Conservation (phyloP, 1,284 basidiomycete species). For the Gomphus bonarii region DNA sequence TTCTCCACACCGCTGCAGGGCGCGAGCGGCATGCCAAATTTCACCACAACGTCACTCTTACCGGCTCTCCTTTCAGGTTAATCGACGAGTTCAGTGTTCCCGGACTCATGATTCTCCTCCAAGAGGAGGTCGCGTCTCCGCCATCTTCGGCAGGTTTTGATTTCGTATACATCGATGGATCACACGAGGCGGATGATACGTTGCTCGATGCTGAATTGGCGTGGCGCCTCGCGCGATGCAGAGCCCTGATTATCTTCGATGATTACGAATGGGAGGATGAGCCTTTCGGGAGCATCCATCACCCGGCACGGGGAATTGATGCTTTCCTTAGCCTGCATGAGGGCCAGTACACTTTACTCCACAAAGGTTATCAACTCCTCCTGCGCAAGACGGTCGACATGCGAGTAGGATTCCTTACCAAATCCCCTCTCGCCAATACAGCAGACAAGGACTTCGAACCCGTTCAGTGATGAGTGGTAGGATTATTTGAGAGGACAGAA, state of each 20-base stretch:
- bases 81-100: slow-evolving; percentile 44
- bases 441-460: slow-evolving; percentile 22
- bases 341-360: slow-evolving; percentile 36
- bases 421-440: slow-evolving; percentile 12
- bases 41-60: slow-evolving; percentile 35
- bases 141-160: slow-evolving; percentile 35
- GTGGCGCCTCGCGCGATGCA: slow-evolving; percentile 42
- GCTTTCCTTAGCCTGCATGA: slow-evolving; percentile 40
- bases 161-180: slow-evolving; percentile 51
- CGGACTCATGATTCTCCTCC: slow-evolving; percentile 35
- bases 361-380: slow-evolving; percentile 38
- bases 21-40: slow-evolving; percentile 34
- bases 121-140: slow-evolving; percentile 30
- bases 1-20: slow-evolving; percentile 38
- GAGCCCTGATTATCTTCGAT: slow-evolving; percentile 45
- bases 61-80: slow-evolving; percentile 34
- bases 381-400: slow-evolving; percentile 39
- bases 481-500: slow-evolving; percentile 27
- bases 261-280: slow-evolving; percentile 46
- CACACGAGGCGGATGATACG: slow-evolving; percentile 48
- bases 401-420: slow-evolving; percentile 42
- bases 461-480: slow-evolving; percentile 42
- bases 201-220: slow-evolving; percentile 47
- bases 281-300: slow-evolving; percentile 37
- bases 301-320: slow-evolving; percentile 47